Conservation (phyloP, 306 rosid genomes). For the Vigna radiata region DNA sequence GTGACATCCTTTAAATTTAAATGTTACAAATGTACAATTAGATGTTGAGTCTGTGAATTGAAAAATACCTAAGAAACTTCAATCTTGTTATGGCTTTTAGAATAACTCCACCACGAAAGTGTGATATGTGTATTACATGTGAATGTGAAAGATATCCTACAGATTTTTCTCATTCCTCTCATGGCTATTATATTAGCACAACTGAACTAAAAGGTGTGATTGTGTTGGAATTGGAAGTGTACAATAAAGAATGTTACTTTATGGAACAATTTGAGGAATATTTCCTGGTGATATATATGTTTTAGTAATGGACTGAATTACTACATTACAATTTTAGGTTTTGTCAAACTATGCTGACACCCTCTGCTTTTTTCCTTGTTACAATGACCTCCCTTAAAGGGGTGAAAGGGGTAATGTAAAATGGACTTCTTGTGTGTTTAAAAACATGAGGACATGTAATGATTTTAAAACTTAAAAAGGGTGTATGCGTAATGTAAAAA, state of each 20-base stretch:
- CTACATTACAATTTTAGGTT: too few relatives aligned
- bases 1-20: too few relatives aligned
- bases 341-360: too few relatives aligned
- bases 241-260: conserved; percentile 9
- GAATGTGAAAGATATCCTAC: neutral
- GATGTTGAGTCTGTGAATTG: conserved; percentile 1
- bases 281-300: conserved; percentile 23
- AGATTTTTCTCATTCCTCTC: neutral
- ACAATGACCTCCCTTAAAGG: too few relatives aligned
- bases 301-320: conserved; percentile 14
- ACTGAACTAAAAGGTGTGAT: neutral
- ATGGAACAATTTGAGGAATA: conserved; percentile 17
- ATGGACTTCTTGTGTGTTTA: too few relatives aligned
- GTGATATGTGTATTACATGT: neutral
- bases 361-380: too few relatives aligned
- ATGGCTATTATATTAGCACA: neutral
- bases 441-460: too few relatives aligned
- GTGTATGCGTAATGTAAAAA: too few relatives aligned
- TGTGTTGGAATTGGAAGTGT: conserved; percentile 6
- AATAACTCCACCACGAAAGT: neutral
- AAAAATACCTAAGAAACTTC: neutral
- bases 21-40: neutral
- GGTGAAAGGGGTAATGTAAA: too few relatives aligned
- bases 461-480: too few relatives aligned
- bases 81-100: neutral